Percentiles rank a stretch among this genome's conserved stretches.
Evolutionary conservation across 352 stramenopile genomes (phyloP).

Genomic region (Blastocystis sp.): DNA sequence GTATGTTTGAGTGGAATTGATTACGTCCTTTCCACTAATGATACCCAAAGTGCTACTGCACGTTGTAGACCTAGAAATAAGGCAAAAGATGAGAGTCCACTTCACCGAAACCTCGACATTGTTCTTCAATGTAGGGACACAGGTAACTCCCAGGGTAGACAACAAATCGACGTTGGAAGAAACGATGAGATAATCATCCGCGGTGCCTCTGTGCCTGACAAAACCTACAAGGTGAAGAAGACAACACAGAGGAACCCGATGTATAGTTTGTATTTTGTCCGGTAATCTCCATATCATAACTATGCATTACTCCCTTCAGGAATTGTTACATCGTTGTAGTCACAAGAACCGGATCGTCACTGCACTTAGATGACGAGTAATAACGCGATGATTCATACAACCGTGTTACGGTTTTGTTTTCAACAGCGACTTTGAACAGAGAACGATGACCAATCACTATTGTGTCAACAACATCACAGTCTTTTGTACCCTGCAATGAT

Average conservation of each 20-base stretch:
- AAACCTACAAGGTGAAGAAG: not conserved
- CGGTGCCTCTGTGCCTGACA: not conserved
- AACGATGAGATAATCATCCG: conserved; percentile 12
- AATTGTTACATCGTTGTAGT: conserved; percentile 1
- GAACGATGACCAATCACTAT: not conserved
- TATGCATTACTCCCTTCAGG: not conserved
- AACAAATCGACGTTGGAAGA: conserved; percentile 1
- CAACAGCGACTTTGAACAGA: not conserved
- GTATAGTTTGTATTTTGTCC: not conserved
- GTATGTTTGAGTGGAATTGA: not conserved
- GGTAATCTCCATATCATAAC: conserved; percentile 2
- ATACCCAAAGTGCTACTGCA: not conserved
- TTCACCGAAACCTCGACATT: conserved; percentile 31
- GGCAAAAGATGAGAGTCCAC: not conserved
- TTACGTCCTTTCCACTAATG: not conserved
- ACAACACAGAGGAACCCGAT: not conserved
- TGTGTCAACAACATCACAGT: not conserved
- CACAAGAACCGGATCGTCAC: not conserved
- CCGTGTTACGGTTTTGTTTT: not conserved
- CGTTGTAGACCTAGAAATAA: not conserved
- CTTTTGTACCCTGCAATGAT: not conserved
- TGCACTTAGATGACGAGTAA: not conserved
- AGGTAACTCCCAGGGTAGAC: not conserved
- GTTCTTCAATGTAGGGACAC: conserved; percentile 14
- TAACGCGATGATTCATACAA: not conserved